Conservation (phyloP, 2,329 filamentous ascomycete genomes). For the Aspergillus vadensis region DNA sequence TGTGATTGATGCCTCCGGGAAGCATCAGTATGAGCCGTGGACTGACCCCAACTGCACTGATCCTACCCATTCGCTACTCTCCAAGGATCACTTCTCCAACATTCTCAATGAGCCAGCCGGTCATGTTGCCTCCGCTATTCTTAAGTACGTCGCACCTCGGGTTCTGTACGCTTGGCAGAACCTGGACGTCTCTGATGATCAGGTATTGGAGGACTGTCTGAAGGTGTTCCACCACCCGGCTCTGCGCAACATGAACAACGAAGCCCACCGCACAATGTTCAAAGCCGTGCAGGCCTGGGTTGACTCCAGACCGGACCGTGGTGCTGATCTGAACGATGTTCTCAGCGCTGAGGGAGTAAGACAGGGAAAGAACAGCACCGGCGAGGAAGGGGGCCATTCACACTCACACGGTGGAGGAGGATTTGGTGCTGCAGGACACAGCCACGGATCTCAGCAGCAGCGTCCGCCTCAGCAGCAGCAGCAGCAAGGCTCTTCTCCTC, state of each 20-base stretch:
- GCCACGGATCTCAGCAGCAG: slow-evolving; percentile 26
- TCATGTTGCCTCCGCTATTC: slow-evolving; percentile 69
- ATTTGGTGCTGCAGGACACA: neutral
- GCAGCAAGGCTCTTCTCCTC: slow-evolving; percentile 28
- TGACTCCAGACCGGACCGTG: slow-evolving; percentile 66
- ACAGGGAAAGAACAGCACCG: slow-evolving; percentile 67
- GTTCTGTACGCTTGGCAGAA: slow-evolving; percentile 94
- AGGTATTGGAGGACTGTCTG: slow-evolving; percentile 79
- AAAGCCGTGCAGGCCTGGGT: slow-evolving; percentile 81
- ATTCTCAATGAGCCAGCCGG: slow-evolving; percentile 76
- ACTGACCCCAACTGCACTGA: slow-evolving; percentile 73
- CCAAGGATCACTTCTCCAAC: slow-evolving; percentile 83
- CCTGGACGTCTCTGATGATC: slow-evolving; percentile 75
- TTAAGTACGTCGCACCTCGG: slow-evolving; percentile 85
- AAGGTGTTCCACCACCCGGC: slow-evolving; percentile 90
- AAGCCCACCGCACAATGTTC: slow-evolving; percentile 89
- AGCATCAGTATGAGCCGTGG: slow-evolving; percentile 79
- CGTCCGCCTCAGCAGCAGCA: slow-evolving; percentile 26
- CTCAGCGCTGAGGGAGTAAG: slow-evolving; percentile 82
- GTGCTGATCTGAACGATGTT: slow-evolving; percentile 69
- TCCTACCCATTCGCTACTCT: slow-evolving; percentile 79
- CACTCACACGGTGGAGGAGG: slow-evolving; percentile 30
- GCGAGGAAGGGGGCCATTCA: slow-evolving; percentile 34
- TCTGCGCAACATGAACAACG: slow-evolving; percentile 70
- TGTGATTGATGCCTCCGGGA: slow-evolving; percentile 66